Evolutionary conservation across 2,329 filamentous ascomycete genomes (phyloP).

Genomic region (Madurella mycetomatis): DNA sequence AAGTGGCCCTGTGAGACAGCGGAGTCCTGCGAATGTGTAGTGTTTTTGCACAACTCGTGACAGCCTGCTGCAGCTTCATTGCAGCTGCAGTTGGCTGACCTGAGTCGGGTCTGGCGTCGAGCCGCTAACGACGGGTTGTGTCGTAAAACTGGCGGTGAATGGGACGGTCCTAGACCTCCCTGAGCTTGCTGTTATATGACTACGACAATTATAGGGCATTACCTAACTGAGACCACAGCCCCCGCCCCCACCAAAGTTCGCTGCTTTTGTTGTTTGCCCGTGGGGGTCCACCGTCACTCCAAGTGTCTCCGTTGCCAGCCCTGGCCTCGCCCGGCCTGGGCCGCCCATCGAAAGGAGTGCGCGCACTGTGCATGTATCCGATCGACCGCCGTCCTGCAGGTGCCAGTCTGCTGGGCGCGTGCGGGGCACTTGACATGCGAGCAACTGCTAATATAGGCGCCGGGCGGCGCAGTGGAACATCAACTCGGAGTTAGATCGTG

Average conservation of each 20-base stretch:
- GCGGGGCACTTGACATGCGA: not conserved
- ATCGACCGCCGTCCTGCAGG: slow-evolving; percentile 18
- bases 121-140: not conserved
- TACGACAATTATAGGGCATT: no score
- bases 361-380: slow-evolving; percentile 12
- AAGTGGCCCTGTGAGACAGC: slow-evolving; percentile 7
- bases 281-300: not conserved
- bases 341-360: not conserved
- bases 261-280: not conserved
- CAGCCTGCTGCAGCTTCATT: slow-evolving; percentile 12
- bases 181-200: not conserved
- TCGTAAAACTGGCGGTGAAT: slow-evolving; percentile 7
- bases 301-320: not conserved
- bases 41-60: slow-evolving; percentile 15
- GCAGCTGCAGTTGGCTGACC: slow-evolving; percentile 8
- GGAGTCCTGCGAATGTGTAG: slow-evolving; percentile 4
- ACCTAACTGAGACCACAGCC: no score
- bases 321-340: not conserved
- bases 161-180: not conserved
- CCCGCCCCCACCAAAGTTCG: not conserved
- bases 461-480: slow-evolving; percentile 13
- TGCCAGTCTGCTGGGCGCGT: slow-evolving; percentile 12
- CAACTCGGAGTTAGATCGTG: not conserved
- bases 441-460: not conserved
- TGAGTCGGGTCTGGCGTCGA: not conserved